A percentile compares a stretch with the other conserved stretches of the same genome.
Evolutionary conservation across 768 basidiomycete species (phyloP).

Genomic region (Podaxis sp.): DNA sequence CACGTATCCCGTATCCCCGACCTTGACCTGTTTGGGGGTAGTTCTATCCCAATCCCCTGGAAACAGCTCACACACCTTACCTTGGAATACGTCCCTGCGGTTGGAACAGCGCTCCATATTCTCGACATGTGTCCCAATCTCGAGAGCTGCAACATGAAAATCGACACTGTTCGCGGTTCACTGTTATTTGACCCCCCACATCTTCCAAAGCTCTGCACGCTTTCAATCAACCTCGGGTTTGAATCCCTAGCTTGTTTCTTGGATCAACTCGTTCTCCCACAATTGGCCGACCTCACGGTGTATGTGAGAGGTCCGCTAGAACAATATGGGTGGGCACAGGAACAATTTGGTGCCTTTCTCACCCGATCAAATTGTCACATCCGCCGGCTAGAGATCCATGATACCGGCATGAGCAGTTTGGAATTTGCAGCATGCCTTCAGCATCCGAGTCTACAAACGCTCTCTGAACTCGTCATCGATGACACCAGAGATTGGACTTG

Average conservation of each 20-base stretch:
- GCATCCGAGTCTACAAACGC: constrained; percentile 24
- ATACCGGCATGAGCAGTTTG: constrained; percentile 28
- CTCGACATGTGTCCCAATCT: constrained; percentile 28
- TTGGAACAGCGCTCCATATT: constrained; percentile 27
- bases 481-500: constrained; percentile 33
- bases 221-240: constrained; percentile 29
- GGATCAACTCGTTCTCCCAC: constrained; percentile 27
- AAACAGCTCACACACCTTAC: constrained; percentile 26
- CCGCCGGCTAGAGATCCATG: constrained; percentile 27
- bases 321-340: constrained; percentile 31
- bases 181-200: constrained; percentile 20
- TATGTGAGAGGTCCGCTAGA: constrained; percentile 27
- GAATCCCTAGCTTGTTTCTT: constrained; percentile 29
- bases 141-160: constrained; percentile 25
- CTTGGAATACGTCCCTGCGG: constrained; percentile 26
- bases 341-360: constrained; percentile 28
- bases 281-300: constrained; percentile 24
- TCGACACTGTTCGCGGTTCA: constrained; percentile 26
- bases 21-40: constrained; percentile 23
- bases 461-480: constrained; percentile 30
- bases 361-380: constrained; percentile 28
- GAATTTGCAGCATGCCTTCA: constrained; percentile 29
- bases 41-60: constrained; percentile 29
- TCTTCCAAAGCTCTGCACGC: constrained; percentile 24
- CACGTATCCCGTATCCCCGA: constrained; percentile 31